Conservation (phyloP, 495 filamentous ascomycete species). For the Tuber magnatum region DNA sequence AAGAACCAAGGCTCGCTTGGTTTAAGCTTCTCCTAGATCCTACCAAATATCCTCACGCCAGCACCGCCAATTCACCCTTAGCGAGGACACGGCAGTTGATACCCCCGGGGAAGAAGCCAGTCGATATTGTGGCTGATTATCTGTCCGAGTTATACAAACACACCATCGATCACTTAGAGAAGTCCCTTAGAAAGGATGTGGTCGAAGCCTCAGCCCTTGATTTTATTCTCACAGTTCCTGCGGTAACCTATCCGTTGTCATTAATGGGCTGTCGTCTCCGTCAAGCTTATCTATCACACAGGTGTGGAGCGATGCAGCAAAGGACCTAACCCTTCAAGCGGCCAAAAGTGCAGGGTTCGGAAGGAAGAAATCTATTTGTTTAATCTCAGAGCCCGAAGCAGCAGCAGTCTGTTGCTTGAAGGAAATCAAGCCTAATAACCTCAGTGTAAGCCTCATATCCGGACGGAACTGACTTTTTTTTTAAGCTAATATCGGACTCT, state of each 20-base stretch:
- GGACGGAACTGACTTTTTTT: no score
- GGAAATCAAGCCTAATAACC: conserved; percentile 54
- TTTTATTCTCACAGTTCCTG: no score
- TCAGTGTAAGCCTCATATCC: conserved; percentile 43
- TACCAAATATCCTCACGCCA: not conserved
- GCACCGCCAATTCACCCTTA: not conserved
- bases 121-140: conserved; percentile 22
- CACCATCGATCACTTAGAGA: no score
- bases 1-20: no score
- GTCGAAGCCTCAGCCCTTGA: no score
- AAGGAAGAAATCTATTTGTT: conserved; percentile 45
- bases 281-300: not conserved
- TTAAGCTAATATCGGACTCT: no score
- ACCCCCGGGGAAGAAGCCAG: conserved; percentile 6
- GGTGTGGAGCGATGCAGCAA: conserved; percentile 64
- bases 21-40: not conserved
- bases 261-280: no score
- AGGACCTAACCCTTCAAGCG: conserved; percentile 56
- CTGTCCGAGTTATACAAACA: not conserved
- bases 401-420: conserved; percentile 56
- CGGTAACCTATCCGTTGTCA: no score
- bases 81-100: conserved; percentile 9
- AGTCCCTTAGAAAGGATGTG: no score
- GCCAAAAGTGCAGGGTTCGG: conserved; percentile 62
- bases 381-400: conserved; percentile 47